Evolutionary conservation across 1,284 basidiomycete genomes (phyloP), one percentile per base, ranked within the genome.

Genomic region (Pseudozyma hubeiensis): DNA sequence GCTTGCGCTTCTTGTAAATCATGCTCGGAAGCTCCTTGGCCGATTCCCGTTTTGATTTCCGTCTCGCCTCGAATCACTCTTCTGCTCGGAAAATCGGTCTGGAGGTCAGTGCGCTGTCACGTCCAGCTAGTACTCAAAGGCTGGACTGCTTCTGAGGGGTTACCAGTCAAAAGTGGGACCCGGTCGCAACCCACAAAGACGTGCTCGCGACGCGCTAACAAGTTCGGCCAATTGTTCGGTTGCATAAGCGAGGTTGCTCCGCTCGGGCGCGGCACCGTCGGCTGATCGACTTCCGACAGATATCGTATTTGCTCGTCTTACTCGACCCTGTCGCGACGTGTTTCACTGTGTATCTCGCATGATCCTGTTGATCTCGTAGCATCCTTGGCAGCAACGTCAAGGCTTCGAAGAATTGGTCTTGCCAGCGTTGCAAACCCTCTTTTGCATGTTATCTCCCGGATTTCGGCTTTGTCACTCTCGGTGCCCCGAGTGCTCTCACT

Each of bases 251-350:
- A 50, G 35, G 34, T 24, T 50, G 13, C 35, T 50, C n/a, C 48
- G 34, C 48, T 24, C 17, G 31, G 33, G 17, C 34, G n/a, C 19
- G 5, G 35, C 33, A 19, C 48, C 48, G 35, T 50, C 48, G 48
- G 48, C 35, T 50, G 48, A 50, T 50, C 48, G 48, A 35, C 48
- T 50, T 39, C 48, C 48, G 48, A 50, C 40, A 16, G 40, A 41
- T 41, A 41, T 16, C 13, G n/a, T 7, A 41, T 13, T 41, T 13
- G 40, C 11, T 41, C 17, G 43, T 44, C 19, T 44, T 19, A 24
- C 39, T 41, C n/a, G 11, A 4, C 14, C 8, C 35, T 37, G 24
- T 24, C 14, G 14, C 35, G 35, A 37, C 35, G 35, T 37, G 35
- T 10, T 37, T 37, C 1, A 14, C 35, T 37, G 14, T 14, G 8